Evolutionary conservation across 2,329 filamentous ascomycete species (phyloP), one percentile per base, ranked within the genome.

Genomic region (Diaporthe sp.): DNA sequence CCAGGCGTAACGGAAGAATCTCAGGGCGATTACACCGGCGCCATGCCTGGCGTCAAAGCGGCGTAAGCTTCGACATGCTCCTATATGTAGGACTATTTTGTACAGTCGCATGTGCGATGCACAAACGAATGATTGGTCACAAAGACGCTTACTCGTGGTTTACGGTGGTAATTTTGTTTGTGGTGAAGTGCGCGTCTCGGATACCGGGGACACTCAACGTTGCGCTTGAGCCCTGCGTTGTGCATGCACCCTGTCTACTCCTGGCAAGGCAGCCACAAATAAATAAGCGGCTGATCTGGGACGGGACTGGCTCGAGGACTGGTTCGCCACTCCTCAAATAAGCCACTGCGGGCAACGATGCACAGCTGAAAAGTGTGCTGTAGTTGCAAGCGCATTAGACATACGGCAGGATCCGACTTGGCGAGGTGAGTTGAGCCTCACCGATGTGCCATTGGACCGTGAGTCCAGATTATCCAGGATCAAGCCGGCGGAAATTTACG

Each of bases 401-500:
- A 2, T n/a, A n/a, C 61, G 61, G 61, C 25, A 66, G 61, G 61
- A 50, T 35, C 61, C 61, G 61, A 66, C 61, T 66, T 66, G 61
- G 61, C 61, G 25, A 32, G 30, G 42, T 8, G 30, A 66, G 30
- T 35, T 66, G 61, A 66, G 61, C 61, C 61, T 66, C 61, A 51
- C 44, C 27, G 61, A 32, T 30, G 30, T 66, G 42, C 15, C 44
- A 66, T 66, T 66, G 61, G 61, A 19, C 44, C 30, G 61, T 51
- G 17, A 35, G 61, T 66, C 61, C 42, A 66, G 61, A 66, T 66
- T 66, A 37, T 25, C 61, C 61, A 66, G 61, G 61, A 66, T 66
- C 42, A 66, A 25, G 61, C 61, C 61, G 44, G 61, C 61, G 61
- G 61, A 50, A 27, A 51, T 66, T 66, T 37, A 66, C 30, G 61